Percentiles rank a stretch among this genome's conserved stretches.
phyloP scores from a whole-genome alignment of 306 rosid species.

The Dryas octopetala region DNA sequence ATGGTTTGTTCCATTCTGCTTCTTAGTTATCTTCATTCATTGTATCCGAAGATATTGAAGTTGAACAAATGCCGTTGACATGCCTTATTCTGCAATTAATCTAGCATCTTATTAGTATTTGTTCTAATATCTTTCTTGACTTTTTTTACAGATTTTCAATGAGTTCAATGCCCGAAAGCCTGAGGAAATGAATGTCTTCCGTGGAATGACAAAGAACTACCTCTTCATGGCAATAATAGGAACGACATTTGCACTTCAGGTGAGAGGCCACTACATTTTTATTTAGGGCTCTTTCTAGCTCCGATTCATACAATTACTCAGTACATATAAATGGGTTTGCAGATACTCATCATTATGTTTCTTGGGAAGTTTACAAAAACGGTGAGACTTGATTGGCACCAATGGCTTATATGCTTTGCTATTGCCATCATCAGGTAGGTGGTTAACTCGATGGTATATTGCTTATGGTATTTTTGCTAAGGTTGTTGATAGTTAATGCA shows the following conservation, averaged over 20 bases:
- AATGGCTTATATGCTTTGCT: constrained; percentile 59
- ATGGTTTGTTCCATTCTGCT: not conserved
- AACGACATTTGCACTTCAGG: constrained; percentile 77
- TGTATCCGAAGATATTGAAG: not conserved
- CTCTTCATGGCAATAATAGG: constrained; percentile 77
- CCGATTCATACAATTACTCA: not conserved
- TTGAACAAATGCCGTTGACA: not conserved
- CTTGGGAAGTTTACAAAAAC: constrained; percentile 78
- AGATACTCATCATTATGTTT: constrained; percentile 78
- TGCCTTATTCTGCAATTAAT: not conserved
- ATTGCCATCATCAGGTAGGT: constrained; percentile 66
- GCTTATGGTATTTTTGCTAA: not conserved
- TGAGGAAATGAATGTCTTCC: constrained; percentile 73
- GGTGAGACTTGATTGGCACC: constrained; percentile 56
- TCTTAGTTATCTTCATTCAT: not conserved
- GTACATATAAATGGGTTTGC: constrained; percentile 10
- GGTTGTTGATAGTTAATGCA: no score
- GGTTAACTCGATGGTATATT: constrained; percentile 7
- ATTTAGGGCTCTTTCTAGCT: not conserved
- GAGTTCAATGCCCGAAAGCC: constrained; percentile 96
- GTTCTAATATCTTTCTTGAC: not conserved
- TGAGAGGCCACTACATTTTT: constrained; percentile 24
- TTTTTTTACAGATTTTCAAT: constrained; percentile 63
- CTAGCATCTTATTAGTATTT: not conserved
- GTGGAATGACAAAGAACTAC: constrained; percentile 70